phyloP scores from a whole-genome alignment of 768 basidiomycete genomes.

The Boletus huronensis region DNA sequence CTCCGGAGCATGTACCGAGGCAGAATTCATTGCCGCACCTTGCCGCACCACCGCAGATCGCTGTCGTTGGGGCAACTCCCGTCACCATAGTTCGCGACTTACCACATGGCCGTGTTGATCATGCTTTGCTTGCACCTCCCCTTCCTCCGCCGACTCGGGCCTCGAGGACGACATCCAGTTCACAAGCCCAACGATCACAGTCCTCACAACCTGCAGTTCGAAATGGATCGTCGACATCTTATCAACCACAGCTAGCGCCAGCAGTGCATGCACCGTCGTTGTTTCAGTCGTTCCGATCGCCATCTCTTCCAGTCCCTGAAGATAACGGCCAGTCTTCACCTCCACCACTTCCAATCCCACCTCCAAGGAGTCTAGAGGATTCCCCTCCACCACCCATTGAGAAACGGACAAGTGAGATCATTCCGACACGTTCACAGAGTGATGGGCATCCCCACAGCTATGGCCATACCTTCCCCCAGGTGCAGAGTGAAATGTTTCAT shows the following conservation, averaged over 20 bases:
- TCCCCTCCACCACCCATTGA: slow-evolving; percentile 20
- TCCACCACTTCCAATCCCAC: slow-evolving; percentile 29
- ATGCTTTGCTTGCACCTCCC: slow-evolving; percentile 25
- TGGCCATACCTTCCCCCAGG: slow-evolving; percentile 8
- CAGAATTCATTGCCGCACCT: slow-evolving; percentile 11
- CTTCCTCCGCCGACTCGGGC: slow-evolving; percentile 26
- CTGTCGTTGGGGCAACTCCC: slow-evolving; percentile 31
- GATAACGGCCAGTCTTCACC: slow-evolving; percentile 24
- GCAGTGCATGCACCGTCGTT: slow-evolving; percentile 18
- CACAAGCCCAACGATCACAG: slow-evolving; percentile 20
- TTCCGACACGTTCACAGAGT: slow-evolving; percentile 18
- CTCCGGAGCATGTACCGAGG: slow-evolving; percentile 17
- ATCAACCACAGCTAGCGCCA: slow-evolving; percentile 16
- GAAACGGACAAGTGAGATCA: slow-evolving; percentile 26
- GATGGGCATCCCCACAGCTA: background rate
- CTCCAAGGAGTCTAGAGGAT: slow-evolving; percentile 25
- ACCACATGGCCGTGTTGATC: slow-evolving; percentile 23
- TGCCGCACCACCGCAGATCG: slow-evolving; percentile 27
- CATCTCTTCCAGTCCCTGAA: slow-evolving; percentile 15
- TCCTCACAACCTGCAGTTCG: slow-evolving; percentile 13
- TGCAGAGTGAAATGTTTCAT: slow-evolving; percentile 27
- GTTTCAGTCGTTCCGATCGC: slow-evolving; percentile 24
- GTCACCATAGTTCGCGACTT: slow-evolving; percentile 16
- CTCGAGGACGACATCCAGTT: slow-evolving; percentile 24
- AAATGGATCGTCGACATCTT: slow-evolving; percentile 1